These are phyloP conservation scores for Chrysoporthe austroafricana DNA, from an alignment of 2,329 filamentous ascomycete genomes.

Conservation along the genomic window DNA sequence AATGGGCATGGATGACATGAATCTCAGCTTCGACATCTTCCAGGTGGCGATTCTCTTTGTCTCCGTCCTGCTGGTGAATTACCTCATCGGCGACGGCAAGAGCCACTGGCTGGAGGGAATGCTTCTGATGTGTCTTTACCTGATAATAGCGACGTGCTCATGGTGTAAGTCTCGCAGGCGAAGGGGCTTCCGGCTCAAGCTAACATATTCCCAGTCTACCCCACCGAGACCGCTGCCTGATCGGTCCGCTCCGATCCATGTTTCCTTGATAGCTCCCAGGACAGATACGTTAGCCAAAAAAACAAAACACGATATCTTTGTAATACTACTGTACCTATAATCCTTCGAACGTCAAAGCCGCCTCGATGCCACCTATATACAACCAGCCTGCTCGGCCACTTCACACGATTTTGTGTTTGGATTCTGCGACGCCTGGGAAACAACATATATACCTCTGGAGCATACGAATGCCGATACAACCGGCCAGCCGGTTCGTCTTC, in stretches of 20 bases:
- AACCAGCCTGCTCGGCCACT: neutral
- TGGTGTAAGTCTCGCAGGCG: slow-evolving; percentile 54
- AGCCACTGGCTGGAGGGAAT: slow-evolving; percentile 83
- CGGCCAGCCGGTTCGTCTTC: neutral
- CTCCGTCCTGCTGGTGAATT: slow-evolving; percentile 82
- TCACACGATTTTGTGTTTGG: neutral
- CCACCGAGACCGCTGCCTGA: neutral
- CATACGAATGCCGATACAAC: neutral
- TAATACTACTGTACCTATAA: slow-evolving; percentile 5
- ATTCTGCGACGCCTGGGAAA: neutral
- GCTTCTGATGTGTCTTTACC: slow-evolving; percentile 75
- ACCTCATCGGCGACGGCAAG: slow-evolving; percentile 80
- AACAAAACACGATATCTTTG: neutral
- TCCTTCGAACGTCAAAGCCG: neutral
- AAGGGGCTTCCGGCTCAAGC: neutral
- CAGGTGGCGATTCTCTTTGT: slow-evolving; percentile 86
- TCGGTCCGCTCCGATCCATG: neutral
- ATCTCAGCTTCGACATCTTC: slow-evolving; percentile 84
- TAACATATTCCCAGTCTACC: slow-evolving; percentile 20
- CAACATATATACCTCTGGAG: neutral
- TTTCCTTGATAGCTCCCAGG: neutral
- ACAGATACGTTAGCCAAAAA: neutral
- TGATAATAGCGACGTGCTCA: slow-evolving; percentile 75
- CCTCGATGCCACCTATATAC: neutral
- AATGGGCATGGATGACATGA: slow-evolving; percentile 73